These are phyloP conservation scores for Colletotrichum shisoi DNA, from an alignment of 2,329 filamentous ascomycete species.

Conservation along the genomic window DNA sequence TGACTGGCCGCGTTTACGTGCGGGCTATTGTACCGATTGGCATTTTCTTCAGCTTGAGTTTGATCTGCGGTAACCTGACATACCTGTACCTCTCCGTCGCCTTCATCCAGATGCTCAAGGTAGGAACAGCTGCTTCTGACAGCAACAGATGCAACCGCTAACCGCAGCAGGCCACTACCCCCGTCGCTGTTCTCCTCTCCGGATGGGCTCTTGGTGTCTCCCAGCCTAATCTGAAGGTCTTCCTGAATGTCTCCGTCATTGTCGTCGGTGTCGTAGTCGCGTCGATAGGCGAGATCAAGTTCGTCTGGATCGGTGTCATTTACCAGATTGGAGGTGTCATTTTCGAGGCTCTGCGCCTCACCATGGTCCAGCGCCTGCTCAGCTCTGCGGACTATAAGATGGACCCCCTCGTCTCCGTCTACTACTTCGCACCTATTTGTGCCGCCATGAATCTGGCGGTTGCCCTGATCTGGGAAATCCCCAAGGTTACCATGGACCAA, in stretches of 20 bases:
- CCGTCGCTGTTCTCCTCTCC: conserved; percentile 88
- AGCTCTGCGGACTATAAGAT: conserved; percentile 89
- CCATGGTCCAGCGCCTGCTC: conserved; percentile 83
- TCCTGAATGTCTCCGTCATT: conserved; percentile 93
- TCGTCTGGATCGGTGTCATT: conserved; percentile 80
- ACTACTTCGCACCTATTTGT: conserved; percentile 89
- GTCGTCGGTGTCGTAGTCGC: conserved; percentile 94
- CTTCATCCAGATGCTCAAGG: conserved; percentile 99
- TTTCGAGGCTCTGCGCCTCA: conserved; percentile 83
- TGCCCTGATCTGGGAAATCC: conserved; percentile 77
- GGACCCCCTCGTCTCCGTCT: conserved; percentile 86
- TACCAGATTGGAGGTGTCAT: conserved; percentile 80
- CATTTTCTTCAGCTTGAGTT: conserved; percentile 91
- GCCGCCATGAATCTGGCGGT: conserved; percentile 81
- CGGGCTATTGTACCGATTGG: conserved; percentile 94
- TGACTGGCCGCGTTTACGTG: conserved; percentile 93
- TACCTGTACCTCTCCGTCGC: conserved; percentile 95
- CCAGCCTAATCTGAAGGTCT: conserved; percentile 82
- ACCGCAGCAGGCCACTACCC: conserved; percentile 79
- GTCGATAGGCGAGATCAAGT: conserved; percentile 94
- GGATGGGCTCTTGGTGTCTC: conserved; percentile 88
- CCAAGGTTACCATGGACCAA: conserved; percentile 72
- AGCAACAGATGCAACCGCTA: conserved; percentile 8
- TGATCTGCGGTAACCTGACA: conserved; percentile 96
- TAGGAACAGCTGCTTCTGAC: conserved; percentile 46